phyloP scores from a whole-genome alignment of 225 moss, liverwort and hornwort genomes.

The Sphagnum tenellum region DNA sequence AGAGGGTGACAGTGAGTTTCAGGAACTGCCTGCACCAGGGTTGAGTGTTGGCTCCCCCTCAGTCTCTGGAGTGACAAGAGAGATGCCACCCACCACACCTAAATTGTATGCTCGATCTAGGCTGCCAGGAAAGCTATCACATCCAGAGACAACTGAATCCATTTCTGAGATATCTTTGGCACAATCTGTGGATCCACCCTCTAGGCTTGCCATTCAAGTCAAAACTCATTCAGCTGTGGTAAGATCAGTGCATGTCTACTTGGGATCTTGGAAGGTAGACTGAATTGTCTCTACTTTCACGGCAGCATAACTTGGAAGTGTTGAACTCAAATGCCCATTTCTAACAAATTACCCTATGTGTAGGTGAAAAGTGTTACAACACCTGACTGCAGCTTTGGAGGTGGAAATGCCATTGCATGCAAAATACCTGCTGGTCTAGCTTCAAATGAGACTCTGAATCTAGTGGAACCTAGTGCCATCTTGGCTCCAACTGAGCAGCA shows the following conservation, averaged over 20 bases:
- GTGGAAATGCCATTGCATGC: slow-evolving; percentile 1
- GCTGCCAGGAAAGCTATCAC: slow-evolving; percentile 32
- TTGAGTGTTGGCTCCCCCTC: slow-evolving; percentile 34
- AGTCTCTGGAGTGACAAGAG: slow-evolving; percentile 37
- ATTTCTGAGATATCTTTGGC: slow-evolving; percentile 35
- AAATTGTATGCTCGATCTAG: slow-evolving; percentile 28
- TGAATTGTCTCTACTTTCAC: no score
- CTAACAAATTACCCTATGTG: not conserved
- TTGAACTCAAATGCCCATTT: no score
- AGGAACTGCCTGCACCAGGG: slow-evolving; percentile 29
- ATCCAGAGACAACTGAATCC: slow-evolving; percentile 44
- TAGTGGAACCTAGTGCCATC: slow-evolving; percentile 8
- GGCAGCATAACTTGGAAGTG: no score
- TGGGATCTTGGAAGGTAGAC: no score
- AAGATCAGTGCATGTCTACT: slow-evolving; percentile 4
- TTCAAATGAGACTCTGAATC: slow-evolving; percentile 8
- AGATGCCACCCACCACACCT: slow-evolving; percentile 35
- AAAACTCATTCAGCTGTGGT: slow-evolving; percentile 30
- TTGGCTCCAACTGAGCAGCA: slow-evolving; percentile 8
- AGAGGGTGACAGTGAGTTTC: slow-evolving; percentile 39
- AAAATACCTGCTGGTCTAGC: slow-evolving; percentile 15
- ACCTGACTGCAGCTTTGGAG: slow-evolving; percentile 1
- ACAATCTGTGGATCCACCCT: slow-evolving; percentile 26
- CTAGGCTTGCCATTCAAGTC: slow-evolving; percentile 39
- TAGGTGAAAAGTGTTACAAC: slow-evolving; percentile 1